These are phyloP conservation scores for Quercus variabilis DNA, from an alignment of 306 rosid genomes.

Conservation along the genomic window DNA sequence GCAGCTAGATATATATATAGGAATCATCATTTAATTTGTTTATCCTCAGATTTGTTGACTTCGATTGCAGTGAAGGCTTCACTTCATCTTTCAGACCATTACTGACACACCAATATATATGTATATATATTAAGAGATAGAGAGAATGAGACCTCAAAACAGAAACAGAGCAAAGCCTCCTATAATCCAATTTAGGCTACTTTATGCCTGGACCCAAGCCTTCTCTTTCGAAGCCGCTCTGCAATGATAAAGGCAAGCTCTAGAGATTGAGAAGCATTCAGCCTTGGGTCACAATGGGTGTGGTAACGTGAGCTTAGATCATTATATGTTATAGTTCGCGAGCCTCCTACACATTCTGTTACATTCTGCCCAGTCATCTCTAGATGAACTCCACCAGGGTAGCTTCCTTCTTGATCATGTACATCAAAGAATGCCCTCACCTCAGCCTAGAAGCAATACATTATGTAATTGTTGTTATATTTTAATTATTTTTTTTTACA, in stretches of 20 bases:
- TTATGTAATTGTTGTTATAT: neutral
- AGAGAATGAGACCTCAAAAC: neutral
- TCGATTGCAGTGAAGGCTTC: neutral
- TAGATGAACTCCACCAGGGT: constrained; percentile 37
- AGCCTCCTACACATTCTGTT: constrained; percentile 42
- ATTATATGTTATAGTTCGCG: constrained; percentile 32
- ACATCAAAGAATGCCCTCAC: constrained; percentile 39
- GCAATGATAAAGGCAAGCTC: constrained; percentile 39
- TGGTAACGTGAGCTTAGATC: constrained; percentile 38
- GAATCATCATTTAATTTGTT: neutral
- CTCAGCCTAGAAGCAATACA: constrained; percentile 19
- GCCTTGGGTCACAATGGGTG: constrained; percentile 39
- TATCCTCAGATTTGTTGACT: neutral
- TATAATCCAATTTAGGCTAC: neutral
- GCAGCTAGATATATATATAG: neutral
- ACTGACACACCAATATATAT: neutral
- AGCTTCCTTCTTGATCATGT: constrained; percentile 48
- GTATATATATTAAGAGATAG: neutral
- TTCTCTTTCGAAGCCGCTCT: constrained; percentile 33
- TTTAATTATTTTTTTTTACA: neutral
- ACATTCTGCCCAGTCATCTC: constrained; percentile 45
- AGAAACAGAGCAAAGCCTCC: neutral
- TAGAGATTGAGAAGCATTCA: constrained; percentile 41
- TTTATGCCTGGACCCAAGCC: constrained; percentile 6
- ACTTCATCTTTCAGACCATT: neutral